Conservation (phyloP, 1,284 basidiomycete species). For the Phylloboletellus chloephorus region DNA sequence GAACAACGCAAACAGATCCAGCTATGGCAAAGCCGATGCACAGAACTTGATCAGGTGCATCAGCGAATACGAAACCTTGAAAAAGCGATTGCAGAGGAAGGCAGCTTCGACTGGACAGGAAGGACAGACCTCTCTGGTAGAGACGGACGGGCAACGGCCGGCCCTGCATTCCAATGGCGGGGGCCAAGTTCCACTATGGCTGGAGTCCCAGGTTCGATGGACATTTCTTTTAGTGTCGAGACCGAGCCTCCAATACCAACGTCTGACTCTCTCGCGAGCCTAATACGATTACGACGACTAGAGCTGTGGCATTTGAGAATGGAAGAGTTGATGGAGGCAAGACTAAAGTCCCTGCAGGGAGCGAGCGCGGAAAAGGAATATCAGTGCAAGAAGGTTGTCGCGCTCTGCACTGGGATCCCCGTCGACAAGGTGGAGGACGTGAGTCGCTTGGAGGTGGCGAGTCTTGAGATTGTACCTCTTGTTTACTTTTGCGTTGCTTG, state of each 20-base stretch:
- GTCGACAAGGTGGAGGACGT: constrained; percentile 88
- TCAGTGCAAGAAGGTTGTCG: constrained; percentile 87
- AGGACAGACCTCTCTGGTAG: constrained; percentile 63
- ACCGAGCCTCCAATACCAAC: constrained; percentile 63
- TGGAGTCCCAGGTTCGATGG: constrained; percentile 46
- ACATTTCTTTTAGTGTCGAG: constrained; percentile 59
- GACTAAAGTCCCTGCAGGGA: constrained; percentile 69
- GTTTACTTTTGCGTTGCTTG: constrained; percentile 22
- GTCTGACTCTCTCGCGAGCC: constrained; percentile 49
- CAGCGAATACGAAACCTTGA: constrained; percentile 79
- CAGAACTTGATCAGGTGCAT: constrained; percentile 71
- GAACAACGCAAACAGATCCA: constrained; percentile 83
- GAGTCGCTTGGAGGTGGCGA: constrained; percentile 34
- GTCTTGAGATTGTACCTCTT: constrained; percentile 13
- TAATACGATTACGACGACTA: constrained; percentile 70
- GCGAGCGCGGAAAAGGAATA: constrained; percentile 82
- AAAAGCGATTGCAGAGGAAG: constrained; percentile 71
- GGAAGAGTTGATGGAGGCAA: constrained; percentile 65
- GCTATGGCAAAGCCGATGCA: constrained; percentile 63
- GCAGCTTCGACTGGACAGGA: constrained; percentile 84
- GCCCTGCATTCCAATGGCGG: constrained; percentile 61
- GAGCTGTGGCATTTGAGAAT: constrained; percentile 79
- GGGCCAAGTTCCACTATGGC: constrained; percentile 59
- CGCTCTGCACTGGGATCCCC: constrained; percentile 83
- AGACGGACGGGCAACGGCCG: constrained; percentile 42